These are phyloP conservation scores for Rubia tinctorum DNA, from an alignment of 305 asterid genomes.

Conservation along the genomic window DNA sequence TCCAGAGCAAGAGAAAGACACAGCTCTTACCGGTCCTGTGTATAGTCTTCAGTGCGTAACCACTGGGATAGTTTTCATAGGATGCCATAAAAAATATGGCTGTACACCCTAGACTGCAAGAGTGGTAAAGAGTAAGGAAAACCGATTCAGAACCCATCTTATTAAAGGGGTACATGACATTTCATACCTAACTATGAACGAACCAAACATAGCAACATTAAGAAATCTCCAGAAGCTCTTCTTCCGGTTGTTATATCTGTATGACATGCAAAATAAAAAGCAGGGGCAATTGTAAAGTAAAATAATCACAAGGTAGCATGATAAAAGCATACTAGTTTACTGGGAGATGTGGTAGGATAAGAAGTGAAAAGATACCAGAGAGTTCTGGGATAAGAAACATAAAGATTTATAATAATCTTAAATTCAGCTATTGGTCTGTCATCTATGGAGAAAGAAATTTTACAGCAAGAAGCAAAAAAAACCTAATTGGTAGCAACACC, in stretches of 20 bases:
- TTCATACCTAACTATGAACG: slow-evolving; percentile 64
- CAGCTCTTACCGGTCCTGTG: slow-evolving; percentile 60
- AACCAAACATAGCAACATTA: slow-evolving; percentile 67
- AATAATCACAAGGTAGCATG: neutral
- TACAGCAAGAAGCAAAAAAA: neutral
- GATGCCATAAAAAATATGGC: slow-evolving; percentile 75
- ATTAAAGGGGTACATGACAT: slow-evolving; percentile 19
- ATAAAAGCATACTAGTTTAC: neutral
- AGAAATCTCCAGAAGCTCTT: slow-evolving; percentile 82
- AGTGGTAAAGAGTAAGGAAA: slow-evolving; percentile 30
- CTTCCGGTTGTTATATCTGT: slow-evolving; percentile 88
- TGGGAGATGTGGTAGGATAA: neutral
- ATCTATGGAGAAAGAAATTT: neutral
- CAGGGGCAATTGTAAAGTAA: neutral
- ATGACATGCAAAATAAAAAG: slow-evolving; percentile 25
- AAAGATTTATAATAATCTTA: neutral
- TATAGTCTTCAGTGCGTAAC: slow-evolving; percentile 69
- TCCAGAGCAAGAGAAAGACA: slow-evolving; percentile 4
- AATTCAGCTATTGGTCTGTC: neutral
- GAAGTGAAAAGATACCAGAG: neutral
- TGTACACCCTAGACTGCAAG: slow-evolving; percentile 87
- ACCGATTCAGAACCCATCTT: slow-evolving; percentile 9
- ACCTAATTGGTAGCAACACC: neutral
- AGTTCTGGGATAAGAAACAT: neutral
- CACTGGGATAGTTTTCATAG: slow-evolving; percentile 92